Evolutionary conservation across 129 eudicot species (phyloP), one percentile per base, ranked within the genome.

Genomic region (Artemisia argyi): DNA sequence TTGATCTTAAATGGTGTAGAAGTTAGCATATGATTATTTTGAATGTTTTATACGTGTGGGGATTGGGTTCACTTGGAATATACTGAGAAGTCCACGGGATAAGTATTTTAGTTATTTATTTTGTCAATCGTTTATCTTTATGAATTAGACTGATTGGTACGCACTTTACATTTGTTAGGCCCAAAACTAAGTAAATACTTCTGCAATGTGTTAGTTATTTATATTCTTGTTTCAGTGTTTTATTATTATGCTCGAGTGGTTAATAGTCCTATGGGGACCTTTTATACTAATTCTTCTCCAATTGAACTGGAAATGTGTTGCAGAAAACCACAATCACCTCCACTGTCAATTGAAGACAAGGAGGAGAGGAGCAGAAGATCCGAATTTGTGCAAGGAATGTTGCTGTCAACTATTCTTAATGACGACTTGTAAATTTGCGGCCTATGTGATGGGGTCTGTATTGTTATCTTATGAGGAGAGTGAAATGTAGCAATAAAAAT

Each of bases 321-420:
- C 94, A 92, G 96, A 66, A 83, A 73, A 20, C 76, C 66, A 19
- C 76, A 77, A 61, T 79, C 85, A 66, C 75, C 91, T 47, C 96
- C 95, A 3, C 72, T 92, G 78, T 92, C 96, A 5, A 76, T 69
- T 39, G 87, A 92, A 77, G 98, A 92, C 76, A 80, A 86, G 67
- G 87, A 92, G 73, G 98, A 92, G 86, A 92, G 86, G 86, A 72
- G 89, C 50, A 89, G 73, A 79, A 92, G 95, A 67, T 84, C 89
- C 3, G 87, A 83, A 50, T 87, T 92, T 71, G 96, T 87, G 76
- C 96, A 89, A 52, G 96, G 90, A 49, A 73, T 92, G 83, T 68
- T 92, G 68, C 39, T 89, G 79, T 92, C 96, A 62, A 85, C 88
- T 5, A 86, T 92, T 69, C 82, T 92, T 61, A 85, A 83, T 19